Conservation (phyloP, 139 green algal species). For the Chlorella vulgaris region DNA sequence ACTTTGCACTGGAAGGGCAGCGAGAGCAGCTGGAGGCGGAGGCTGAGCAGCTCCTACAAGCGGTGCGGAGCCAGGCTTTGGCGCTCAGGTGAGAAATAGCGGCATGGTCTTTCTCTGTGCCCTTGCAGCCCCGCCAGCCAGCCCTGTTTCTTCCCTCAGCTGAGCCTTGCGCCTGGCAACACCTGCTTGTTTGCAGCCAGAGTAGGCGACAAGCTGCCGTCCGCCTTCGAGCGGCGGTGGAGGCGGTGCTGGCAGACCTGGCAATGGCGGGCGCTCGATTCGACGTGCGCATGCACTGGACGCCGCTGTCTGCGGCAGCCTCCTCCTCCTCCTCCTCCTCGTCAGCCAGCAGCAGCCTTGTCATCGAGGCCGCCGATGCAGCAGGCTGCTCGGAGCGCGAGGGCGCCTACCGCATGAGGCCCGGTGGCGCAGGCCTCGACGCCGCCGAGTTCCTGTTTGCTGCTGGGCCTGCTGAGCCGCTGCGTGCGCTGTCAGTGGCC, state of each 20-base stretch:
- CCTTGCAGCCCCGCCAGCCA: no score
- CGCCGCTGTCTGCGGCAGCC: background rate
- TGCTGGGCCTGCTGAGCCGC: conserved; percentile 74
- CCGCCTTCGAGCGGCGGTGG: conserved; percentile 60
- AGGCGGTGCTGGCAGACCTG: conserved; percentile 65
- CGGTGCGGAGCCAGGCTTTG: conserved; percentile 15
- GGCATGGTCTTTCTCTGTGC: no score
- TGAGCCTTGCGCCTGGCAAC: no score
- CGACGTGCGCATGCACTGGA: conserved; percentile 70
- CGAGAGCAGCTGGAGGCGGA: conserved; percentile 38
- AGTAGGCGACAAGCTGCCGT: conserved; percentile 53
- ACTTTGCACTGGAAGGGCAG: conserved; percentile 58
- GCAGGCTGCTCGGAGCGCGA: background rate
- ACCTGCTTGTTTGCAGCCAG: background rate
- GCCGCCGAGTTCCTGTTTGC: conserved; percentile 74
- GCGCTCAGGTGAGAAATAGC: conserved; percentile 30
- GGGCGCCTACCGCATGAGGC: conserved; percentile 17
- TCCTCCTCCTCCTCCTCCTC: background rate
- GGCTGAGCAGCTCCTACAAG: background rate
- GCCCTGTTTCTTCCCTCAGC: no score
- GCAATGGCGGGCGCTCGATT: conserved; percentile 75
- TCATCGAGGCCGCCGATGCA: background rate
- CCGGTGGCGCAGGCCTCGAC: conserved; percentile 24
- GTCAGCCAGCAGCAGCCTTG: background rate
- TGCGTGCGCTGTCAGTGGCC: conserved; percentile 74